Evolutionary conservation across 2,329 filamentous ascomycete genomes (phyloP).

Genomic region (Apiospora kogelbergensis): DNA sequence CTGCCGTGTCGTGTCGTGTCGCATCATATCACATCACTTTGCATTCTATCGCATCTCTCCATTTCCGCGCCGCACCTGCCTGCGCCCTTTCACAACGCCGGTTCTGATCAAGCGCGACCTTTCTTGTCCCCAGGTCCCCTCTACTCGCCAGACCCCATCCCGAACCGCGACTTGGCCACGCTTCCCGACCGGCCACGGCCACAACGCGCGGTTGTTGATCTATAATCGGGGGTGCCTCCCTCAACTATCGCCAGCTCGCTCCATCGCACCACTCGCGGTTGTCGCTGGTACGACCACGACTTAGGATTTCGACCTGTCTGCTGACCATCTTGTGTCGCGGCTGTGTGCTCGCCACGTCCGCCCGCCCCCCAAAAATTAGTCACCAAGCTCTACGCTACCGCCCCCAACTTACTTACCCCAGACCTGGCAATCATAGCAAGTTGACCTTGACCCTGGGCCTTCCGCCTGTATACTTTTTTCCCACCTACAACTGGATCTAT

Average conservation of each 20-base stretch:
- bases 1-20: conserved; percentile 7
- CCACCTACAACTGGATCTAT: neutral
- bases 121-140: neutral
- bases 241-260: neutral
- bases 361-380: conserved; percentile 2
- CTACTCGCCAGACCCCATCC: neutral
- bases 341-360: conserved; percentile 6
- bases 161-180: neutral
- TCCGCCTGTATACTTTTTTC: neutral
- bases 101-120: conserved; percentile 6
- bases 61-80: neutral
- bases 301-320: neutral
- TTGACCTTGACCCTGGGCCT: conserved; percentile 5
- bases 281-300: conserved; percentile 6
- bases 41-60: conserved; percentile 3
- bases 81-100: neutral
- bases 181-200: conserved; percentile 5
- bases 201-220: conserved; percentile 3
- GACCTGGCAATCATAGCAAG: conserved; percentile 5
- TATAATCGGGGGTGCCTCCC: neutral
- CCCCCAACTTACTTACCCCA: conserved; percentile 7
- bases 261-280: conserved; percentile 5
- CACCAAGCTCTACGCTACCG: conserved; percentile 6
- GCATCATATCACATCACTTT: conserved; percentile 7
- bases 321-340: conserved; percentile 5